Evolutionary conservation across 768 basidiomycete species (phyloP), one percentile per base, ranked within the genome.

Genomic region (Naganishia onofrii): DNA sequence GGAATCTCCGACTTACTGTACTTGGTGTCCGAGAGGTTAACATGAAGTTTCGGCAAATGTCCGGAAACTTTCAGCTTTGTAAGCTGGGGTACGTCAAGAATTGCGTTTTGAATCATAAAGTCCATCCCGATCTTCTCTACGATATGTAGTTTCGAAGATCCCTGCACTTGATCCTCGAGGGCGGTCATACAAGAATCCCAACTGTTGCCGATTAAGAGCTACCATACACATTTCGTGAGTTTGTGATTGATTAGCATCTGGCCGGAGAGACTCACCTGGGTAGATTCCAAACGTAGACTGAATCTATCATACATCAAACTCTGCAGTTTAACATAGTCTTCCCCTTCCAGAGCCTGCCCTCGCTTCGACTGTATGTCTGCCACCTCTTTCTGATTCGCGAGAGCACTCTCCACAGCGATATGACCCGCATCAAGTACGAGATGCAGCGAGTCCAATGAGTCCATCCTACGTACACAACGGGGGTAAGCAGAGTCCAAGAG

Each of bases 341-440:
- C 90, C 21, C 93, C 92, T 48, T 84, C 87, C 79, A 96, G 96
- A 76, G 89, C 84, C 77, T 90, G 87, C 55, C 89, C 88, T 63
- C 91, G 87, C 79, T 96, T 97, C 71, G 87, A 84, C 63, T 91
- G 87, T 48, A 98, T 86, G 31, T 88, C 86, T 42, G 88, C 85
- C 53, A 94, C 84, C 3, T 88, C 88, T 38, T 87, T 84, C 82
- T 97, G 92, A 76, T 91, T 87, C 3, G 88, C 96, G 2, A 97
- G 85, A 69, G 94, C 87, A 76, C 93, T 95, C 78, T 90, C 89
- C 42, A 99, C 88, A 1, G 93, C 87, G 73, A 99, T 95, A 78
- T 97, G 96, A 70, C 96, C 96, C 5, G 95, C 96, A 78, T 98
- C 96, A 65, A 98, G 84, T 19, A 98, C 87, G 65, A 98, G 85